phyloP scores from a whole-genome alignment of 1,284 basidiomycete species.

The Amylostereum areolatum region DNA sequence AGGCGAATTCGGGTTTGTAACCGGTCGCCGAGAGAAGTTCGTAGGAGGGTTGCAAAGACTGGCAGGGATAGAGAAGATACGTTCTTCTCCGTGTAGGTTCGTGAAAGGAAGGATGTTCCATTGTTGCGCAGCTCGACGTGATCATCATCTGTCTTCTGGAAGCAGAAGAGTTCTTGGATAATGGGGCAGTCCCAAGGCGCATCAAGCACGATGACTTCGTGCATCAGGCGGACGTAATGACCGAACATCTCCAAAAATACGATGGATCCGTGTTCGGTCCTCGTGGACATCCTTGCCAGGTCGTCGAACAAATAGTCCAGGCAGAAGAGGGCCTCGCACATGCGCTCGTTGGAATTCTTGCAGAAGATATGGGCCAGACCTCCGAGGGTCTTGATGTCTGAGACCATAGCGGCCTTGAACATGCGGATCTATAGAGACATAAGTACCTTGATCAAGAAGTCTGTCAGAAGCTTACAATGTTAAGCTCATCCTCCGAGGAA shows the following conservation, averaged over 20 bases:
- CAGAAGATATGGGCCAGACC: not conserved
- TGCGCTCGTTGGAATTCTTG: not conserved
- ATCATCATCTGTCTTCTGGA: too few relatives aligned
- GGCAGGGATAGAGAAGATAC: too few relatives aligned
- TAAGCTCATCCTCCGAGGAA: too few relatives aligned
- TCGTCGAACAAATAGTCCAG: not conserved
- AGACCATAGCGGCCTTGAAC: not conserved
- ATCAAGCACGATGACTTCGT: not conserved
- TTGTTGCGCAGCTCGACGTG: too few relatives aligned
- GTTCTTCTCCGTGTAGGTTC: too few relatives aligned
- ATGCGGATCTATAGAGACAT: not conserved
- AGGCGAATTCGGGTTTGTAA: not conserved
- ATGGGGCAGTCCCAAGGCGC: not conserved
- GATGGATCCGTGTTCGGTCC: not conserved
- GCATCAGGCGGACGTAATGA: not conserved
- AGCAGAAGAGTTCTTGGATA: too few relatives aligned
- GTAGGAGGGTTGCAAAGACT: not conserved
- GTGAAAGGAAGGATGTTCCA: too few relatives aligned
- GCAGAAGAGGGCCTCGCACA: not conserved
- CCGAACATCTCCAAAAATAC: not conserved
- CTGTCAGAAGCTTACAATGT: too few relatives aligned
- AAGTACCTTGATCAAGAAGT: too few relatives aligned
- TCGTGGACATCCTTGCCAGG: not conserved
- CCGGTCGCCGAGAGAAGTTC: not conserved
- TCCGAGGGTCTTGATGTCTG: not conserved